These are phyloP conservation scores for Dujonia santamariae DNA, from an alignment of 1,139 yeast species.

Conservation along the genomic window DNA sequence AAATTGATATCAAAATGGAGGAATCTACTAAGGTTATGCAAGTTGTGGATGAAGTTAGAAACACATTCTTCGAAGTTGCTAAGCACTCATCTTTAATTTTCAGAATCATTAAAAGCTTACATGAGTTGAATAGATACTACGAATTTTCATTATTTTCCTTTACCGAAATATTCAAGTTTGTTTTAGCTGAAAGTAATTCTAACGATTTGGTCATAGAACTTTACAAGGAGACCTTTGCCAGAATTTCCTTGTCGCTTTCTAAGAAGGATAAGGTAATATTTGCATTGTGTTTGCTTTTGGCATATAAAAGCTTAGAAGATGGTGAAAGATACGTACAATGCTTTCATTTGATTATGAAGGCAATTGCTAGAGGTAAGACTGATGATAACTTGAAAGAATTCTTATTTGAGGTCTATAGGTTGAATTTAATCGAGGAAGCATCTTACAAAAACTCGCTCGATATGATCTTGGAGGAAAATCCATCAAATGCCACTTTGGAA, in stretches of 20 bases:
- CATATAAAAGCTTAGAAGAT: conserved; percentile 23
- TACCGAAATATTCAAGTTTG: conserved; percentile 34
- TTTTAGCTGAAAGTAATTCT: conserved; percentile 22
- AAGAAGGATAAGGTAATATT: conserved; percentile 47
- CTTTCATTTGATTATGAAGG: conserved; percentile 11
- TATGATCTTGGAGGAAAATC: conserved; percentile 13
- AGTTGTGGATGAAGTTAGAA: conserved; percentile 48
- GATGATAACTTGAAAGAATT: not conserved
- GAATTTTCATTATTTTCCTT: conserved; percentile 54
- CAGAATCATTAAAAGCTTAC: conserved; percentile 39
- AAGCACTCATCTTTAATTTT: conserved; percentile 51
- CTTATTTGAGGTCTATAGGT: not conserved
- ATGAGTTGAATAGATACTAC: conserved; percentile 50
- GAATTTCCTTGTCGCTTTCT: conserved; percentile 49
- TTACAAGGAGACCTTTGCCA: conserved; percentile 45
- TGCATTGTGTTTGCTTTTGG: conserved; percentile 35
- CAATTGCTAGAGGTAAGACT: conserved; percentile 1
- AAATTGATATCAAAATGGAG: conserved; percentile 50
- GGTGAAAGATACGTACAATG: conserved; percentile 21
- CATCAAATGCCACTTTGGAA: conserved; percentile 18
- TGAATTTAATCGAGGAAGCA: conserved; percentile 4
- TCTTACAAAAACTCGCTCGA: conserved; percentile 8
- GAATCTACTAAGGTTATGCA: conserved; percentile 55
- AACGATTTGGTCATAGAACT: conserved; percentile 29
- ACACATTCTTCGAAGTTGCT: conserved; percentile 53